Evolutionary conservation across 371 early-diverging fungal genomes (phyloP).

Genomic region (Apophysomyces trapeziformis): DNA sequence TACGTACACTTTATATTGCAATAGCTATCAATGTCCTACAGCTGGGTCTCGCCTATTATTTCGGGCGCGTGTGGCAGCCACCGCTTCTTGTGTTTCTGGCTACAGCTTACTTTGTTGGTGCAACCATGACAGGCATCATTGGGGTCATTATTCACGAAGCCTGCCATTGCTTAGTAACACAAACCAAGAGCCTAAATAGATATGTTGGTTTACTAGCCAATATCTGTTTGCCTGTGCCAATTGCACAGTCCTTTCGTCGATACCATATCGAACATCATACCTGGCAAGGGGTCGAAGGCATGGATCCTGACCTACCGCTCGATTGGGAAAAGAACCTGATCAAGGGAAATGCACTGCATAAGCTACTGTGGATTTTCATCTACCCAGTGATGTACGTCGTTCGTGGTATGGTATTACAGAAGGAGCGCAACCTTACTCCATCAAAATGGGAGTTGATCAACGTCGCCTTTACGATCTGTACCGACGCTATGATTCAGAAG

Average conservation of each 20-base stretch:
- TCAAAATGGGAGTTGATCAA: constrained; percentile 86
- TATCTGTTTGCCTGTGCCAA: constrained; percentile 82
- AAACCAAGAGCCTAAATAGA: constrained; percentile 75
- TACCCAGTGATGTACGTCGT: constrained; percentile 92
- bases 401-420: constrained; percentile 79
- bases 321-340: constrained; percentile 86
- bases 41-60: constrained; percentile 76
- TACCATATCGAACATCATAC: constrained; percentile 98
- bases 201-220: constrained; percentile 85
- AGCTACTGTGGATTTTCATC: constrained; percentile 83
- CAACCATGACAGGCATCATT: constrained; percentile 75
- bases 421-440: constrained; percentile 63
- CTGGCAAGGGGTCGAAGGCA: constrained; percentile 94
- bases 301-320: constrained; percentile 94
- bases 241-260: constrained; percentile 85
- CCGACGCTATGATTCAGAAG: constrained; percentile 61
- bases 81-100: constrained; percentile 64
- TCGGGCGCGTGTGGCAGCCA: constrained; percentile 66
- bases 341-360: constrained; percentile 71
- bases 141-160: constrained; percentile 93
- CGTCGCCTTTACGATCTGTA: constrained; percentile 64
- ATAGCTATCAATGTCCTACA: constrained; percentile 72
- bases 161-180: constrained; percentile 81
- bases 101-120: constrained; percentile 83
- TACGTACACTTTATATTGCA: constrained; percentile 77